Evolutionary conservation across 2,329 filamentous ascomycete genomes (phyloP), one percentile per base, ranked within the genome.

Genomic region (Sphaerulina populicola): DNA sequence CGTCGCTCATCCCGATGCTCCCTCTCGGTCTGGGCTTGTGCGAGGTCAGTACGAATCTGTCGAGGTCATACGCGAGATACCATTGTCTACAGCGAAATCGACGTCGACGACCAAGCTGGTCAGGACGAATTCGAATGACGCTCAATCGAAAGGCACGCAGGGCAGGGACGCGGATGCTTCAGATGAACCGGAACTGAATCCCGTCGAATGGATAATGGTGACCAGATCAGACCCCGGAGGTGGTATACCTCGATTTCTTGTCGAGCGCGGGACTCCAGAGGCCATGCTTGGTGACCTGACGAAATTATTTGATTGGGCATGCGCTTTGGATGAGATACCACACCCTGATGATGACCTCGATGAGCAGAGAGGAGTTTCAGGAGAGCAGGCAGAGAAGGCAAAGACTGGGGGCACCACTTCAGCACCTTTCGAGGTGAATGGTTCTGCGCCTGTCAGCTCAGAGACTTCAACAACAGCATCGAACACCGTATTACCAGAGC

Each of bases 201-300:
- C 82, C 0, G 77, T 95, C 1, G 89, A 95, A 67, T 95, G 89
- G 89, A 79, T 93, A 54, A 95, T 95, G 89, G 81, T 94, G 14
- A 94, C 88, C 1, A 77, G 89, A 44, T 91, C 86, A 66, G 88
- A 95, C 61, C 88, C 89, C 2, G 89, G 89, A 9, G 89, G 89
- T 47, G 91, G 82, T 53, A 89, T 95, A 14, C 89, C 89, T 1
- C 79, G 86, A 11, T 94, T 93, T 70, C 83, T 95, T 77, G 87
- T 94, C n/a, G 89, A 94, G 62, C 82, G 87, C 64, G 87, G 86
- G 29, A 94, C 89, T 0, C 89, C 89, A 0, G 81, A 77, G 9
- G 86, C 86, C 33, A 93, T 95, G 60, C 78, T 88, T 23, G 76
- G 76, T 38, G 89, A 94, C 66, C 85, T 88, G 0, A 77, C 78